phyloP scores from a whole-genome alignment of 179 eudicot genomes.

The Actinidia polygama region DNA sequence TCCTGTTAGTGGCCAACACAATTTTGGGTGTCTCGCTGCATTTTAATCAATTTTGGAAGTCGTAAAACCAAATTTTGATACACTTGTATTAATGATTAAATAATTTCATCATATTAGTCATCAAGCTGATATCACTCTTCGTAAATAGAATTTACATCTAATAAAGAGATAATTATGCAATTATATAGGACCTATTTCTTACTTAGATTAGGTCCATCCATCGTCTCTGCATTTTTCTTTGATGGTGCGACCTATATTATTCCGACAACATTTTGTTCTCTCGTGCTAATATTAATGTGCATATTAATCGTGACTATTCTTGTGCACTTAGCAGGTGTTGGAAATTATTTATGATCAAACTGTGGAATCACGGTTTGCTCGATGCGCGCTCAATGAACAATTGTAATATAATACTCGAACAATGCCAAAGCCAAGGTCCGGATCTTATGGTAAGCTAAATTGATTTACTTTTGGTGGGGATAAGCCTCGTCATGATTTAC shows the following conservation, averaged over 20 bases:
- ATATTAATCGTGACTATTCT: neutral
- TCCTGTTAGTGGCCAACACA: neutral
- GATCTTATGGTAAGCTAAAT: conserved; percentile 31
- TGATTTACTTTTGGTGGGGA: neutral
- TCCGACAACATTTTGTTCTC: neutral
- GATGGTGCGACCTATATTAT: neutral
- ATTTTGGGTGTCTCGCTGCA: neutral
- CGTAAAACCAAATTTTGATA: neutral
- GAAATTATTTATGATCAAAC: conserved; percentile 84
- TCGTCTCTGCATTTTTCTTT: no score
- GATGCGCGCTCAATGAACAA: conserved; percentile 86
- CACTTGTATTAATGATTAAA: neutral
- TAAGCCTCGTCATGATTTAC: neutral
- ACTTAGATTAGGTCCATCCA: no score
- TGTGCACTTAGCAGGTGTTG: conserved; percentile 68
- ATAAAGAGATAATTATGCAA: neutral
- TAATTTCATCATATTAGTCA: neutral
- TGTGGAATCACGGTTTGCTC: conserved; percentile 91
- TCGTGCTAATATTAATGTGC: neutral
- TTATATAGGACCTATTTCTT: no score
- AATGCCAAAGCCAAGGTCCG: conserved; percentile 39
- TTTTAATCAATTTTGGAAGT: neutral
- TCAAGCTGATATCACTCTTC: neutral
- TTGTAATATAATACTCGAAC: conserved; percentile 68
- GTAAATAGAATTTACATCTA: neutral